Evolutionary conservation across 768 basidiomycete species (phyloP).

Genomic region (Hortiboletus flavorubellus): DNA sequence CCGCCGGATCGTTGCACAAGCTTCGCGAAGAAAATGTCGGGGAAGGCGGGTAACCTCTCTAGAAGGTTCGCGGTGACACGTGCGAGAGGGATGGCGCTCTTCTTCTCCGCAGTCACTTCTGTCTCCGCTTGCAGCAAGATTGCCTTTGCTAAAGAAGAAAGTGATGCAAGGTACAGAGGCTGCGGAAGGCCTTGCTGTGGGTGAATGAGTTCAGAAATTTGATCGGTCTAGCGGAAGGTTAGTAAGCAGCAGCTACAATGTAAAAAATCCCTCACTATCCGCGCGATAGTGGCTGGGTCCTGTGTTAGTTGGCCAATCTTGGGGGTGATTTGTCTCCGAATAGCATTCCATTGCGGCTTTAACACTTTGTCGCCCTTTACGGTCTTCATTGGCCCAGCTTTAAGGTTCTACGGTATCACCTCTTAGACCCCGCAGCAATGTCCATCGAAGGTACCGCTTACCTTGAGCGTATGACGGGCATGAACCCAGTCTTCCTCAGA

Average conservation of each 20-base stretch:
- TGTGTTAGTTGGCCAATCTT: constrained; percentile 87
- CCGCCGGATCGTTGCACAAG: constrained; percentile 85
- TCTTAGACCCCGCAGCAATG: constrained; percentile 23
- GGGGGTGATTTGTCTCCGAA: constrained; percentile 77
- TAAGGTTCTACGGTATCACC: constrained; percentile 47
- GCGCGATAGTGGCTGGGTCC: constrained; percentile 53
- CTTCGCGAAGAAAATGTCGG: constrained; percentile 77
- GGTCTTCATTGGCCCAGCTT: constrained; percentile 56
- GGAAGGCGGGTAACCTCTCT: constrained; percentile 53
- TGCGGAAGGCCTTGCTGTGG: constrained; percentile 28
- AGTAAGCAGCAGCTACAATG: constrained; percentile 12
- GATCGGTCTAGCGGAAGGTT: constrained; percentile 32
- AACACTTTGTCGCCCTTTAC: constrained; percentile 57
- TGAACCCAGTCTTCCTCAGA: constrained; percentile 63
- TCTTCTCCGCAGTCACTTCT: constrained; percentile 87
- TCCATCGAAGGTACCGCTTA: constrained; percentile 28
- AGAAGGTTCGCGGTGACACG: constrained; percentile 67
- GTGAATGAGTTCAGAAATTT: constrained; percentile 42
- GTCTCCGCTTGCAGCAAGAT: constrained; percentile 91
- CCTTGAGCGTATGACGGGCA: constrained; percentile 53
- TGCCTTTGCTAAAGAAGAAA: constrained; percentile 86
- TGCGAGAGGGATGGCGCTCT: constrained; percentile 80
- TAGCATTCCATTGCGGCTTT: constrained; percentile 61
- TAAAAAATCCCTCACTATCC: constrained; percentile 50
- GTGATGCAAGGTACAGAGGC: constrained; percentile 66